A percentile compares a stretch with the other conserved stretches of the same genome.
phyloP scores from a whole-genome alignment of 2,329 filamentous ascomycete species.

The Calcarisporium arbuscula region DNA sequence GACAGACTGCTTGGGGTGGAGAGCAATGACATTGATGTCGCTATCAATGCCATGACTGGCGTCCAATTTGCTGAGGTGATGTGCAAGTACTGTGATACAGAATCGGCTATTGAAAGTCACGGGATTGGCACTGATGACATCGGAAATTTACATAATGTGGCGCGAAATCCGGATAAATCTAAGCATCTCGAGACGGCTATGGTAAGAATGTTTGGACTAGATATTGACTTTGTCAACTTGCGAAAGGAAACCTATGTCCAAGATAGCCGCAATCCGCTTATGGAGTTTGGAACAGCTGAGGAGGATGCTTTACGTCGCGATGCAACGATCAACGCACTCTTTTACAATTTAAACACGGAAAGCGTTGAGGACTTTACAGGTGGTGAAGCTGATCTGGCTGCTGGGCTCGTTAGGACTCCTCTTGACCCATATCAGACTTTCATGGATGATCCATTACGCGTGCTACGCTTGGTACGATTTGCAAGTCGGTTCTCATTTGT shows the following conservation, averaged over 20 bases:
- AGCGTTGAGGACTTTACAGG: constrained; percentile 79
- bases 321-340: constrained; percentile 90
- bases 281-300: constrained; percentile 88
- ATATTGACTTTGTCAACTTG: constrained; percentile 91
- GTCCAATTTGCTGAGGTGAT: constrained; percentile 66
- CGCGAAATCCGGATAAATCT: constrained; percentile 89
- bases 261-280: constrained; percentile 82
- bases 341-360: constrained; percentile 83
- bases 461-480: constrained; percentile 83
- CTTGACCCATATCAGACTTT: constrained; percentile 87
- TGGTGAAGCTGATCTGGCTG: constrained; percentile 68
- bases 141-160: constrained; percentile 78
- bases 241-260: constrained; percentile 85
- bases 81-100: constrained; percentile 58
- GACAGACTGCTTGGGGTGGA: constrained; percentile 70
- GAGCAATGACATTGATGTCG: constrained; percentile 78
- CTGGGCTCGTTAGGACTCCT: constrained; percentile 73
- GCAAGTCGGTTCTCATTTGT: constrained; percentile 75
- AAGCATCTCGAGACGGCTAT: constrained; percentile 94
- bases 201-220: constrained; percentile 75
- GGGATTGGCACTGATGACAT: constrained; percentile 51
- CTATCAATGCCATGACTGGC: constrained; percentile 81
- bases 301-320: constrained; percentile 88
- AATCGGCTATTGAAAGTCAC: constrained; percentile 57
- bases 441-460: constrained; percentile 83